phyloP scores from a whole-genome alignment of 805 yeast genomes.

The Dipodascopsis uninucleata region DNA sequence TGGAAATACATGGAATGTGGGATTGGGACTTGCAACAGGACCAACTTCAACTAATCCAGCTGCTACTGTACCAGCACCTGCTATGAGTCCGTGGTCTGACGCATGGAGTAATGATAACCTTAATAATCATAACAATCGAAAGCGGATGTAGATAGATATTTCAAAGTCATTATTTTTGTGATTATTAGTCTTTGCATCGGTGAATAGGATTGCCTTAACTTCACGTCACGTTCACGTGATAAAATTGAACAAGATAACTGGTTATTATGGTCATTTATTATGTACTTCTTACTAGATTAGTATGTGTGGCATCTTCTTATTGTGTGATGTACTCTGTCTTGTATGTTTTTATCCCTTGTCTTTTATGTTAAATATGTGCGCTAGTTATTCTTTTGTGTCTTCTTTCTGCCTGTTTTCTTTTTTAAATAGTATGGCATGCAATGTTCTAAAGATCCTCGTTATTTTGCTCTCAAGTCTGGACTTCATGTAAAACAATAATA shows the following conservation, averaged over 20 bases:
- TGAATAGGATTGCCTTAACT: not conserved
- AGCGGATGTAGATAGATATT: no score
- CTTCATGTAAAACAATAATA: no score
- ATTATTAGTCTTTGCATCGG: no score
- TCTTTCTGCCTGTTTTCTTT: conserved; percentile 5
- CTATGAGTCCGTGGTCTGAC: not conserved
- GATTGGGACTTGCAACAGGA: conserved; percentile 12
- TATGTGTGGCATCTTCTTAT: conserved; percentile 9
- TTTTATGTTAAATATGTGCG: conserved; percentile 8
- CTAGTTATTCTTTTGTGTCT: conserved; percentile 2
- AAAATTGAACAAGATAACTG: not conserved
- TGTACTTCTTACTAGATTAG: not conserved
- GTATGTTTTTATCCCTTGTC: not conserved
- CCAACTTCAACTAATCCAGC: conserved; percentile 4
- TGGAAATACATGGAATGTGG: conserved; percentile 17
- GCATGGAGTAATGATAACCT: conserved; percentile 1
- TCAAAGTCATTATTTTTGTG: no score
- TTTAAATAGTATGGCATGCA: no score
- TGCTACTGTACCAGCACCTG: not conserved
- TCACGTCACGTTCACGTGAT: not conserved
- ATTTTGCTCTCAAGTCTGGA: no score
- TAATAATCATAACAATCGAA: no score
- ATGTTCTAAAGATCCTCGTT: no score
- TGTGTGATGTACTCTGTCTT: not conserved
- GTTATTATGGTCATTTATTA: conserved; percentile 2